Percentiles rank a stretch among this genome's conserved stretches.
phyloP scores from a whole-genome alignment of 768 basidiomycete genomes.

The Vararia minispora region DNA sequence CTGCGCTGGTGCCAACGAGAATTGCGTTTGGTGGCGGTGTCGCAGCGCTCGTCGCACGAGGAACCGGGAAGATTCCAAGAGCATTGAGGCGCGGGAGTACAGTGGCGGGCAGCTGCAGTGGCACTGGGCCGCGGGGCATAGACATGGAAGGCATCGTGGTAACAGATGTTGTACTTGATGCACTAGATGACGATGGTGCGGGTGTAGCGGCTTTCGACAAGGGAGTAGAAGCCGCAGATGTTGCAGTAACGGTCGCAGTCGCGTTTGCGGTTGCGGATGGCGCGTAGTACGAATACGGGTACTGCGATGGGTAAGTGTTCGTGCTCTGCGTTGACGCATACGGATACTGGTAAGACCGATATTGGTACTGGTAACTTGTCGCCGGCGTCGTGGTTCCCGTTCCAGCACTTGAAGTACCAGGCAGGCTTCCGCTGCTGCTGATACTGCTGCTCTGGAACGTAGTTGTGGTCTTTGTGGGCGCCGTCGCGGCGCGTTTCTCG shows the following conservation, averaged over 20 bases:
- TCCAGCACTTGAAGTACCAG: background rate
- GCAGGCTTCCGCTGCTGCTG: background rate
- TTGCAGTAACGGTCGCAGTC: constrained; percentile 13
- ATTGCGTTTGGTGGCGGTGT: constrained; percentile 61
- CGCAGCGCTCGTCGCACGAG: constrained; percentile 38
- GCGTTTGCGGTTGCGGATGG: constrained; percentile 18
- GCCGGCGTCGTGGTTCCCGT: constrained; percentile 1
- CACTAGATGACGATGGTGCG: constrained; percentile 21
- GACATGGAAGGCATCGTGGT: background rate
- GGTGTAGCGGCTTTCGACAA: background rate
- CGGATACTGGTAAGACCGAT: constrained; percentile 48
- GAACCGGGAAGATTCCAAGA: constrained; percentile 64
- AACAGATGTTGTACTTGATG: constrained; percentile 20
- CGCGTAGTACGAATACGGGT: constrained; percentile 17
- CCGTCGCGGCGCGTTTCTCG: constrained; percentile 46
- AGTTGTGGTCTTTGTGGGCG: constrained; percentile 17
- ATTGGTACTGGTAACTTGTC: constrained; percentile 34
- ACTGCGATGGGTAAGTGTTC: constrained; percentile 8
- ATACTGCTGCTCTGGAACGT: background rate
- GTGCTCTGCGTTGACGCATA: constrained; percentile 46
- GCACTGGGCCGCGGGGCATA: constrained; percentile 24
- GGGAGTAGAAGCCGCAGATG: constrained; percentile 9
- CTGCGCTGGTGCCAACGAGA: constrained; percentile 56
- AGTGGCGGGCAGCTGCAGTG: constrained; percentile 61
- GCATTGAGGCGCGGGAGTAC: constrained; percentile 48